Percentiles rank a stretch among this genome's conserved stretches.
Evolutionary conservation across 106 monocot genomes (phyloP).

Genomic region (Chionographis japonica): DNA sequence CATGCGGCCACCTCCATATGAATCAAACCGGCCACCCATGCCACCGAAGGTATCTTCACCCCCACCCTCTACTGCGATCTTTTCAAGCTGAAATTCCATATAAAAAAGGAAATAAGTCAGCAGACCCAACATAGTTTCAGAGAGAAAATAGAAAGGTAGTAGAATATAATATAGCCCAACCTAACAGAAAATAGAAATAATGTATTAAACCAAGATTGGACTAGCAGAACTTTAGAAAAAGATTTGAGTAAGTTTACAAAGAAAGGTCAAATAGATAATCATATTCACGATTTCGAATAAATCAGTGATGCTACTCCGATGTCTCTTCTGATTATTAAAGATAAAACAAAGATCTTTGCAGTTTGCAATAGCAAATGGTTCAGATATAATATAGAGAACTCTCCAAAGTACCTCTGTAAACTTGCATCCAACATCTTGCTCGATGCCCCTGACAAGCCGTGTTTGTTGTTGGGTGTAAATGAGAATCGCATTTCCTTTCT

Average conservation of each 20-base stretch:
- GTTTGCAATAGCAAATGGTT: too few relatives aligned
- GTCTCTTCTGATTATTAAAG: too few relatives aligned
- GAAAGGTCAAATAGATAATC: too few relatives aligned
- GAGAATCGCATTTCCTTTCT: slow-evolving; percentile 84
- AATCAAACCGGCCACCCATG: slow-evolving; percentile 14
- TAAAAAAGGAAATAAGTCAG: not conserved
- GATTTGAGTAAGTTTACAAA: too few relatives aligned
- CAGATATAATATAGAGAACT: too few relatives aligned
- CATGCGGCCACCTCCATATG: slow-evolving; percentile 7
- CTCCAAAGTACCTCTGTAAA: slow-evolving; percentile 62
- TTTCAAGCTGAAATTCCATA: slow-evolving; percentile 57
- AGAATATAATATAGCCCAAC: too few relatives aligned
- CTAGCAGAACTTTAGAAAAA: too few relatives aligned
- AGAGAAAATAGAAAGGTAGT: not conserved
- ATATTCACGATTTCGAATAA: too few relatives aligned
- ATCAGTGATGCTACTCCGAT: too few relatives aligned
- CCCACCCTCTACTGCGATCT: slow-evolving; percentile 54
- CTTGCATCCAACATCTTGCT: slow-evolving; percentile 71
- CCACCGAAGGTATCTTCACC: slow-evolving; percentile 52
- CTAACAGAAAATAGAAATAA: too few relatives aligned
- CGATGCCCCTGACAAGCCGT: slow-evolving; percentile 65
- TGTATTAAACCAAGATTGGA: too few relatives aligned
- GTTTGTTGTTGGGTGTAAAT: slow-evolving; percentile 68
- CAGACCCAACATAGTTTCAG: not conserved
- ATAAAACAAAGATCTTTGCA: too few relatives aligned